Conservation (phyloP, 2,329 filamentous ascomycete species). For the Biscogniauxia marginata region DNA sequence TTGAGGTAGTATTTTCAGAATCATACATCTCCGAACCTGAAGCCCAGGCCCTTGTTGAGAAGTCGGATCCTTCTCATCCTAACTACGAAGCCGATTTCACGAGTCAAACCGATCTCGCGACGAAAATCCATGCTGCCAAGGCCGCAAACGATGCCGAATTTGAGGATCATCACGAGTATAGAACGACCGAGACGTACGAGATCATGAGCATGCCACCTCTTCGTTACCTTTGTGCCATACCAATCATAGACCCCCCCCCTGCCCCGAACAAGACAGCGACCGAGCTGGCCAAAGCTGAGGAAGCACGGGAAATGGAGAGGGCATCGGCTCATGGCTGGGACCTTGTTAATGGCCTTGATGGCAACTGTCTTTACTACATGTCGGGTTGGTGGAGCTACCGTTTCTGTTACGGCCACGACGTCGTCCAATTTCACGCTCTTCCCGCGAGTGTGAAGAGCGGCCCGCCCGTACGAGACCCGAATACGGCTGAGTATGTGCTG, state of each 20-base stretch:
- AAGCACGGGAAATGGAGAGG: constrained; percentile 75
- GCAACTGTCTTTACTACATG: constrained; percentile 75
- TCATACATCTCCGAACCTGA: constrained; percentile 69
- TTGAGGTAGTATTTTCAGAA: constrained; percentile 74
- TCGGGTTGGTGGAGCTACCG: constrained; percentile 96
- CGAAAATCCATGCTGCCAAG: constrained; percentile 24
- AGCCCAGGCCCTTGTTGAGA: constrained; percentile 60
- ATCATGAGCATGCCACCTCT: constrained; percentile 68
- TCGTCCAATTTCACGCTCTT: constrained; percentile 87
- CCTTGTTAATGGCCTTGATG: constrained; percentile 73
- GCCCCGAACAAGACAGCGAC: constrained; percentile 65
- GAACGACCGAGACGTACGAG: constrained; percentile 60
- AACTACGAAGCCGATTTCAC: constrained; percentile 34
- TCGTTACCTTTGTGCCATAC: constrained; percentile 82
- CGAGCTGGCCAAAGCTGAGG: constrained; percentile 67
- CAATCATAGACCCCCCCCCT: constrained; percentile 59
- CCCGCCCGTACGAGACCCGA: constrained; percentile 74
- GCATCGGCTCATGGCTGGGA: constrained; percentile 79
- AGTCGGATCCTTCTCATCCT: constrained; percentile 39
- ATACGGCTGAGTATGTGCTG: constrained; percentile 73
- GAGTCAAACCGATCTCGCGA: constrained; percentile 29
- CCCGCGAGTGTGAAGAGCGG: constrained; percentile 65
- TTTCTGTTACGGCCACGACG: constrained; percentile 85
- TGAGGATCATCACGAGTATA: constrained; percentile 33
- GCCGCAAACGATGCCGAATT: constrained; percentile 20